A percentile compares a stretch with the other conserved stretches of the same genome.
Conservation (phyloP, 106 monocot genomes). For the Dendrobium huoshanense region DNA sequence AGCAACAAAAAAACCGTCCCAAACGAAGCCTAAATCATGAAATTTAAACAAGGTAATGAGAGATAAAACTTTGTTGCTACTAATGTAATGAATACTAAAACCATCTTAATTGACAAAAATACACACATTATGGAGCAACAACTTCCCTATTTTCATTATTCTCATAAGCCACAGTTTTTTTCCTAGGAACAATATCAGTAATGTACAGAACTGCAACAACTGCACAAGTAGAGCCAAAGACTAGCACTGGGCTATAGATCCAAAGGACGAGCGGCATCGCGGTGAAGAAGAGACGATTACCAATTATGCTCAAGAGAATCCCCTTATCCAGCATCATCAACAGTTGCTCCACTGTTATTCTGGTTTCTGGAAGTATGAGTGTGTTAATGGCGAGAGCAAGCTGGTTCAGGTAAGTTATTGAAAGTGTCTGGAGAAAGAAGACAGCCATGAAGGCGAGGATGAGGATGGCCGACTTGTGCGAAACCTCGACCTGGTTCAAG, state of each 20-base stretch:
- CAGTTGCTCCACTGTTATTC: background rate
- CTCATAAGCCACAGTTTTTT: background rate
- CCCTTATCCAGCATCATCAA: conserved; percentile 6
- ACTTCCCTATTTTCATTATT: background rate
- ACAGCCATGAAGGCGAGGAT: background rate
- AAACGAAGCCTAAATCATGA: too few species aligned
- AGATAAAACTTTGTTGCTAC: too few species aligned
- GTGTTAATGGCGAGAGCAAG: conserved; percentile 13
- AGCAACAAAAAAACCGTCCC: too few species aligned
- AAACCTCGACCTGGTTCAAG: conserved; percentile 9
- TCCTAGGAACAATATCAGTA: conserved; percentile 7
- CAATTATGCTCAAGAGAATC: conserved; percentile 9
- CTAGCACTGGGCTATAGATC: conserved; percentile 17
- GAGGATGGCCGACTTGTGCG: conserved; percentile 1
- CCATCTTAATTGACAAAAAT: too few species aligned
- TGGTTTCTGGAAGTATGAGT: background rate
- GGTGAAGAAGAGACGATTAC: conserved; percentile 13
- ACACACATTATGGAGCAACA: background rate
- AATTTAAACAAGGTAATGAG: too few species aligned
- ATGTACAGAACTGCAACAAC: conserved; percentile 6
- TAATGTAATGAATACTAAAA: too few species aligned
- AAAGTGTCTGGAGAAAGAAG: conserved; percentile 8
- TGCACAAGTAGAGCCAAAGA: conserved; percentile 1
- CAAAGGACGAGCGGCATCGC: conserved; percentile 10
- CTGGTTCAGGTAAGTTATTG: conserved; percentile 10